Evolutionary conservation across 805 yeast genomes (phyloP), one percentile per base, ranked within the genome.

Genomic region (Debaryomyces tyrocola): DNA sequence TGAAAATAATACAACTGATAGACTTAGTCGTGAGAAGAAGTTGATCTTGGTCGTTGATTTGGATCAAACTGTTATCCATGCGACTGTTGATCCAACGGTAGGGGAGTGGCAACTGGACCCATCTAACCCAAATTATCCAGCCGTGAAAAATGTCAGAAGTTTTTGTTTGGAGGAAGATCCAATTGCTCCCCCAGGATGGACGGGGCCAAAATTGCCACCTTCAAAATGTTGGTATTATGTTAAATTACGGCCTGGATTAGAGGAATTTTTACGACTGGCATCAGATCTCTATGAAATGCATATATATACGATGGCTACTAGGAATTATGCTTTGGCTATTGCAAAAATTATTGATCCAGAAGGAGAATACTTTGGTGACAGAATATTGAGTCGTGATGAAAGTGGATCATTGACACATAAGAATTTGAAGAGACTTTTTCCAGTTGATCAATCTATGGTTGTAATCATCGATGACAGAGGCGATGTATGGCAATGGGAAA

Each of bases 401-500:
- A 88, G 96, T 64, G 98, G 98, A 0, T 87, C 90, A 5, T 67
- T 92, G 51, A 85, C 96, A 2, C 96, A 88, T 54, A 94, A 94
- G 61, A 88, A 92, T 33, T 72, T 94, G 49, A 85, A 87, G 58
- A 74, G 98, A 51, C 73, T 94, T 45, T 94, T 94, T 58, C 99
- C 99, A 0, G 96, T 92, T 2, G 96, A 92, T 54, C 96, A 96
- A 20, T 85, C 96, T 14, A 87, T 94, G 96, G 99, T 94, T 28
- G 94, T 88, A 2, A 85, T 94, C 39, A 94, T 94, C 49, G 99
- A 94, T 65, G 99, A 94, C 64, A 79, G 99, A 62, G 99, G 97
- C 2, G 99, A 94, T 64, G 99, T 94, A 17, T 94, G 99, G 99
- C 88, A 87, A 59, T 94, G 99, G 99, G 87, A 90, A 54, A 83